Conservation (phyloP, 1,284 basidiomycete genomes). For the Ustilago shanxiensis region DNA sequence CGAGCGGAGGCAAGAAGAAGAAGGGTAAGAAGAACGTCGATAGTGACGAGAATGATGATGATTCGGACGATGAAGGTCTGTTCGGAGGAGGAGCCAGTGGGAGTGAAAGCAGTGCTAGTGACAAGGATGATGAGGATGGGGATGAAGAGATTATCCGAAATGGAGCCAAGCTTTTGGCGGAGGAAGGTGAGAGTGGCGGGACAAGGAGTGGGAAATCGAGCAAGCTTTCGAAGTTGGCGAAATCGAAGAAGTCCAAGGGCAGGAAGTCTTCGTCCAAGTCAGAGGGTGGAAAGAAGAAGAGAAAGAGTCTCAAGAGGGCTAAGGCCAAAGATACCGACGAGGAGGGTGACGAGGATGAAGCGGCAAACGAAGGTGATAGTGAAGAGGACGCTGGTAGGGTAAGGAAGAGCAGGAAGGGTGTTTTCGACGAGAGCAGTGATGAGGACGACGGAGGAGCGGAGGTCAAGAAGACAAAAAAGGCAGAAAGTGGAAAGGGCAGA, state of each 20-base stretch:
- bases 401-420: conserved; percentile 33
- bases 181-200: conserved; percentile 31
- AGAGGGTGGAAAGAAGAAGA: conserved; percentile 40
- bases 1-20: conserved; percentile 37
- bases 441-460: conserved; percentile 30
- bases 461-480: conserved; percentile 13
- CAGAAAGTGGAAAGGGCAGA: conserved; percentile 17
- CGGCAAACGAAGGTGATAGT: conserved; percentile 18
- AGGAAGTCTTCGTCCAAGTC: conserved; percentile 18
- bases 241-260: conserved; percentile 25
- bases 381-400: conserved; percentile 19
- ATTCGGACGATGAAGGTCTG: conserved; percentile 39
- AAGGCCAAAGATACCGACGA: conserved; percentile 38
- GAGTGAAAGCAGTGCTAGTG: conserved; percentile 29
- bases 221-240: conserved; percentile 31
- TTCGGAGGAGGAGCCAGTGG: conserved; percentile 34
- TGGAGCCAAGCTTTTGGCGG: conserved; percentile 40
- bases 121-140: conserved; percentile 46
- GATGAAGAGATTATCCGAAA: conserved; percentile 54
- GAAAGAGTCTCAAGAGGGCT: conserved; percentile 47
- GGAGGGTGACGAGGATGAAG: conserved; percentile 16
- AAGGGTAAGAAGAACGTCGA: conserved; percentile 45
- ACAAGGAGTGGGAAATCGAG: conserved; percentile 19
- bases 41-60: conserved; percentile 35
- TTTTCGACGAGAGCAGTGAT: conserved; percentile 47